A percentile compares a stretch with the other conserved stretches of the same genome.
Conservation (phyloP, 495 filamentous ascomycete genomes). For the Astrothelium macrocarpum region DNA sequence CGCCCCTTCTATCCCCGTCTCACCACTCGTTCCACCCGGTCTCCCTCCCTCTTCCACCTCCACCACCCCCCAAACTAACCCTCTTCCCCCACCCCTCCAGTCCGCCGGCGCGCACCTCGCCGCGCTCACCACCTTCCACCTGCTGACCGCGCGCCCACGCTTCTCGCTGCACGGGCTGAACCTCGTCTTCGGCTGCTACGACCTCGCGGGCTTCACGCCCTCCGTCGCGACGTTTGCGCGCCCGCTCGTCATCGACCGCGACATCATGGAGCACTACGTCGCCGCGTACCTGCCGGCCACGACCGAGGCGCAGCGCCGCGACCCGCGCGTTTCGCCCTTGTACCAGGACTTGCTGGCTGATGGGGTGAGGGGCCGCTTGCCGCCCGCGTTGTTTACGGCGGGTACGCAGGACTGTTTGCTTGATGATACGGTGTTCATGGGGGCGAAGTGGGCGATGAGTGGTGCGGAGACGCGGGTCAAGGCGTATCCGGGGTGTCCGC, state of each 20-base stretch:
- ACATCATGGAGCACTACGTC: slow-evolving; percentile 30
- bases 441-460: slow-evolving; percentile 40
- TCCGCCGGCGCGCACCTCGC: slow-evolving; percentile 43
- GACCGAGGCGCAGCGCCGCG: slow-evolving; percentile 28
- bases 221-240: slow-evolving; percentile 24
- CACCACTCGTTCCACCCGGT: not conserved
- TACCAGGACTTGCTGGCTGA: slow-evolving; percentile 38
- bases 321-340: slow-evolving; percentile 34
- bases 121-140: slow-evolving; percentile 36
- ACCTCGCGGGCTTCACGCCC: slow-evolving; percentile 35
- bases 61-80: not conserved
- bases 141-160: slow-evolving; percentile 31
- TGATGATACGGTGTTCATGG: slow-evolving; percentile 49
- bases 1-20: not conserved
- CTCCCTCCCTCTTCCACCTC: not conserved
- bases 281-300: slow-evolving; percentile 38
- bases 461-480: slow-evolving; percentile 42
- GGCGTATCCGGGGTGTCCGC: slow-evolving; percentile 44
- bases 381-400: slow-evolving; percentile 42
- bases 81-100: slow-evolving; percentile 14
- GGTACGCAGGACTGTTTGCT: slow-evolving; percentile 46
- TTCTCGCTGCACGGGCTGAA: slow-evolving; percentile 38
- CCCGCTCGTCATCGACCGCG: slow-evolving; percentile 32
- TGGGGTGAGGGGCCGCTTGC: slow-evolving; percentile 31
- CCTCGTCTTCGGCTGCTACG: slow-evolving; percentile 40